A percentile compares a stretch with the other conserved stretches of the same genome.
phyloP scores from a whole-genome alignment of 345 rosid genomes.

The Brassica incana region DNA sequence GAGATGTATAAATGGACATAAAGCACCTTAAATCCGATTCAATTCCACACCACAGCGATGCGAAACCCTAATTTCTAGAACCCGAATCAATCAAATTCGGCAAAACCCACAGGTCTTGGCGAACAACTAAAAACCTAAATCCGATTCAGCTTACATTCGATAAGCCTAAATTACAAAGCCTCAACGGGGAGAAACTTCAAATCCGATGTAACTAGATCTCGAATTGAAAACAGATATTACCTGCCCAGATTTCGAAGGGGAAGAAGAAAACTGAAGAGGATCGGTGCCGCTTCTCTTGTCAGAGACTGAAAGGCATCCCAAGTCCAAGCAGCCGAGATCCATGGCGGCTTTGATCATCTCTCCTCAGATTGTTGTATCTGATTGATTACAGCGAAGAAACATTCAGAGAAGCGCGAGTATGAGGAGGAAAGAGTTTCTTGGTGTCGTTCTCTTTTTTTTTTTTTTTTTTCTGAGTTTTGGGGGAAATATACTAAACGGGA shows the following conservation, averaged over 20 bases:
- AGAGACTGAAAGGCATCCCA: conserved; percentile 52
- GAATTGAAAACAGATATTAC: conserved; percentile 22
- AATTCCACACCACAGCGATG: neutral
- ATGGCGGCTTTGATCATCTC: conserved; percentile 43
- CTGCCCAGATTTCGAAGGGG: conserved; percentile 54
- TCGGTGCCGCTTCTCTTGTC: conserved; percentile 42
- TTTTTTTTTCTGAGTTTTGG: too few species aligned
- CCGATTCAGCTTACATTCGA: neutral
- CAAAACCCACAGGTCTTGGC: neutral
- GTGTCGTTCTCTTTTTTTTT: neutral
- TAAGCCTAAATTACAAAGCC: conserved; percentile 15
- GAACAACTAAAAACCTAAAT: conserved; percentile 2
- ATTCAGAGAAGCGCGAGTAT: neutral
- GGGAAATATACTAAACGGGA: too few species aligned
- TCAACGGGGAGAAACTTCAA: conserved; percentile 5
- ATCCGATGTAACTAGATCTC: conserved; percentile 5
- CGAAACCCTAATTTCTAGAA: neutral
- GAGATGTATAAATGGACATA: neutral
- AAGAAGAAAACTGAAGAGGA: conserved; percentile 37
- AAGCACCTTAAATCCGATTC: neutral
- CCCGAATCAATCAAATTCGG: neutral
- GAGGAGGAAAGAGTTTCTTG: neutral
- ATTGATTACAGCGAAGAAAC: neutral
- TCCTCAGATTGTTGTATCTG: neutral
- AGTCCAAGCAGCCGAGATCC: conserved; percentile 76